Evolutionary conservation across 352 stramenopile species (phyloP), one percentile per base, ranked within the genome.

Genomic region (Phytopythium boreale): DNA sequence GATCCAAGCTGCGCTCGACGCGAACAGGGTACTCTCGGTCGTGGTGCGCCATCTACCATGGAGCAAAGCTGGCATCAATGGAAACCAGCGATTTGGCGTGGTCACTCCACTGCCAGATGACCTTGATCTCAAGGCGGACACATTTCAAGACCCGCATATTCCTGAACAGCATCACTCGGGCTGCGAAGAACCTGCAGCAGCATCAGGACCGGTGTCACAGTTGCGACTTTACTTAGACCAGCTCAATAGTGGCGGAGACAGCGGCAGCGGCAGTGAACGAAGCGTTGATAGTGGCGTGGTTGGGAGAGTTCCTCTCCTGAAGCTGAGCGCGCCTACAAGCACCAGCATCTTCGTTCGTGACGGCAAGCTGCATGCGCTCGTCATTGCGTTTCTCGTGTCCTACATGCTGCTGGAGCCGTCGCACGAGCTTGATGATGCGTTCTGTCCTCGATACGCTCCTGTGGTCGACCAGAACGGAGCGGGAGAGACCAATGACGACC

Each of bases 361-460:
- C 19, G 11, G 26, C 7, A 50, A 70, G 2, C 49, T 77, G 17
- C 74, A 77, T 27, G 68, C 68, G 50, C 64, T 81, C 34, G 60
- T 62, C 12, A 47, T 79, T 41, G 59, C 79, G 8, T 44, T 81
- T 9, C 24, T 79, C 39, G 55, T 62, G 19, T 76, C 76, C 1
- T 73, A 67, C 27, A 27, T 79, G 19, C 61, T 85, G 9, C 14
- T 72, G 24, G 74, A 82, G 20, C 63, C 74, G 0, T 80, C 67
- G 10, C 61, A 73, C 12, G 74, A 77, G 55, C 67, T 85, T 12
- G 74, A 82, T 36, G 64, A 77, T 20, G 31, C 43, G 24, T 29
- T 79, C 6, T 82, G 76, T 36, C 70, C 72, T 12, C 76, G 76
- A 36, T 76, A 66, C 37, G 68, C 80, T 34, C 26, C 76, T 50